These are phyloP conservation scores for Codiaeum variegatum DNA, from an alignment of 441 rosid species.

Conservation along the genomic window DNA sequence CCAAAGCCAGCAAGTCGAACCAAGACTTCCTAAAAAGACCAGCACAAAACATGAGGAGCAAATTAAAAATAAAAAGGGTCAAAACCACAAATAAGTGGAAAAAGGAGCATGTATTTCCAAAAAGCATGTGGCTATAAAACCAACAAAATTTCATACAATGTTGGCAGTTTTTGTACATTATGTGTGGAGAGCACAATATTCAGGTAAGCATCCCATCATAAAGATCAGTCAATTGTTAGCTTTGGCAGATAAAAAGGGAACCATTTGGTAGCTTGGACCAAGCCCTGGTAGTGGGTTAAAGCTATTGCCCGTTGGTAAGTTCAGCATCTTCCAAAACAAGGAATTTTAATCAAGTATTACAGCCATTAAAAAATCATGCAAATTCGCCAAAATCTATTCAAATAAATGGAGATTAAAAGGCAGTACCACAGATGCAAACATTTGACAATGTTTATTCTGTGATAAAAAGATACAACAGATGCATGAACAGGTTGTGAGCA, in stretches of 20 bases:
- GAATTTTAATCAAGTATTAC: neutral
- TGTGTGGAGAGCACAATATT: neutral
- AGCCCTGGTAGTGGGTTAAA: neutral
- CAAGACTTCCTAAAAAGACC: slow-evolving; percentile 70
- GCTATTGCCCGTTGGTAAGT: neutral
- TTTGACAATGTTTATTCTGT: neutral
- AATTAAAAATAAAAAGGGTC: neutral
- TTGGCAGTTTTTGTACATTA: neutral
- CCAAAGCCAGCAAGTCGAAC: slow-evolving; percentile 95
- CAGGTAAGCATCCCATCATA: neutral
- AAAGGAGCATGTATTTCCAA: neutral
- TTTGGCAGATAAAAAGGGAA: neutral
- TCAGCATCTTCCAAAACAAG: neutral
- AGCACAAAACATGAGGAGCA: slow-evolving; percentile 3
- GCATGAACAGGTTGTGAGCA: neutral
- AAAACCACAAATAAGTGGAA: neutral
- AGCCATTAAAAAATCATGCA: neutral
- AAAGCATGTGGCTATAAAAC: neutral
- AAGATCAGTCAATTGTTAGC: neutral
- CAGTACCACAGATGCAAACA: neutral
- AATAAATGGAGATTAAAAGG: neutral
- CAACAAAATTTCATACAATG: neutral
- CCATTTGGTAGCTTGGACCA: neutral
- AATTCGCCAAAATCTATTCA: neutral
- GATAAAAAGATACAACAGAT: slow-evolving; percentile 4